phyloP scores from a whole-genome alignment of 495 filamentous ascomycete species.

The Pseudomonodictys pantanalensis region DNA sequence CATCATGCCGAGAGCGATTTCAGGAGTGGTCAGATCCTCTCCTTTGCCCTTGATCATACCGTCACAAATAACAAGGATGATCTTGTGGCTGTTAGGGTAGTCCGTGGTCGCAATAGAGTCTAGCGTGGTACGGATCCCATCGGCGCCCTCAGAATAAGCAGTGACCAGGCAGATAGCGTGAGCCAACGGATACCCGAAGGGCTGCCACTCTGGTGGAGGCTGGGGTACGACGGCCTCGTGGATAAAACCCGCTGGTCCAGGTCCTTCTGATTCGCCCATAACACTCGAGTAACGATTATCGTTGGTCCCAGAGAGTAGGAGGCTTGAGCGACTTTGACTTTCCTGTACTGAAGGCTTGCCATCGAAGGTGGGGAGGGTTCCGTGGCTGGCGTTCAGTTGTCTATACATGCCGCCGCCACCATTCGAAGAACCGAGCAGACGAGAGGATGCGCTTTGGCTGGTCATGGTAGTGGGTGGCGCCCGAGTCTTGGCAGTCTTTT shows the following conservation, averaged over 20 bases:
- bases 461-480: constrained; percentile 87
- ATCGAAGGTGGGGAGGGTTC: constrained; percentile 50
- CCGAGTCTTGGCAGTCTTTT: constrained; percentile 52
- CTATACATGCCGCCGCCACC: constrained; percentile 57
- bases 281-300: constrained; percentile 54
- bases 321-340: constrained; percentile 55
- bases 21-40: constrained; percentile 81
- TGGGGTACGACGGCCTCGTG: constrained; percentile 95
- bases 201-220: constrained; percentile 95
- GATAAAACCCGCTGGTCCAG: constrained; percentile 88
- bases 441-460: constrained; percentile 78
- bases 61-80: constrained; percentile 93
- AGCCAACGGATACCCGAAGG: constrained; percentile 90
- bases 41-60: constrained; percentile 97
- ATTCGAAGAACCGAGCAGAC: constrained; percentile 62
- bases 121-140: constrained; percentile 87
- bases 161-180: constrained; percentile 94
- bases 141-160: constrained; percentile 93
- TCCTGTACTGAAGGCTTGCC: constrained; percentile 33
- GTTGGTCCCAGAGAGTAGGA: constrained; percentile 46
- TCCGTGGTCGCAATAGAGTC: constrained; percentile 97
- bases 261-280: constrained; percentile 63
- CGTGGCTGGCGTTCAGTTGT: constrained; percentile 65
- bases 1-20: constrained; percentile 90
- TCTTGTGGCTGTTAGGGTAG: constrained; percentile 98